phyloP scores from a whole-genome alignment of 129 eudicot species.

The Gnaphalium uliginosum region DNA sequence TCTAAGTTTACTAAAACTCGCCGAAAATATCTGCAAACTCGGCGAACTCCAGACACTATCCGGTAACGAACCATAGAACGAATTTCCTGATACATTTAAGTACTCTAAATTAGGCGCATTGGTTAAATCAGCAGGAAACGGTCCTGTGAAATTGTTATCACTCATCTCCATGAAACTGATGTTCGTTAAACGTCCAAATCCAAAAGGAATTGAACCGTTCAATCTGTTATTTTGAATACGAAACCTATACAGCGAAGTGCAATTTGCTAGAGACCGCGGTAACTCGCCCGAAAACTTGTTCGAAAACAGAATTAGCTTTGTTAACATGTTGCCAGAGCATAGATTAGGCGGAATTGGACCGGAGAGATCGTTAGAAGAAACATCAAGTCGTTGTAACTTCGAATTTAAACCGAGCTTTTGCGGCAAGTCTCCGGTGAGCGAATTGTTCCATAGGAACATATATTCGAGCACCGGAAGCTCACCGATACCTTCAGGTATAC shows the following conservation, averaged over 20 bases:
- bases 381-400: slow-evolving; percentile 63
- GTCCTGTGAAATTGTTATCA: slow-evolving; percentile 63
- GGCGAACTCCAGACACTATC: slow-evolving; percentile 73
- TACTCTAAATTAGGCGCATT: slow-evolving; percentile 55
- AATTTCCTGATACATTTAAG: slow-evolving; percentile 66
- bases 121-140: slow-evolving; percentile 66
- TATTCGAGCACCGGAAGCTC: slow-evolving; percentile 65
- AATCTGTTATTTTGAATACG: slow-evolving; percentile 68
- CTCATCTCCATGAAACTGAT: slow-evolving; percentile 69
- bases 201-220: slow-evolving; percentile 71
- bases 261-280: slow-evolving; percentile 65
- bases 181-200: slow-evolving; percentile 69
- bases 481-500: slow-evolving; percentile 71
- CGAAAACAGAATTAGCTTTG: slow-evolving; percentile 63
- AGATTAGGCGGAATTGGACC: slow-evolving; percentile 79
- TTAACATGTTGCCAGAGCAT: slow-evolving; percentile 64
- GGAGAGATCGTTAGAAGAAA: slow-evolving; percentile 68
- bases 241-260: slow-evolving; percentile 61
- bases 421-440: slow-evolving; percentile 74
- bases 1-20: slow-evolving; percentile 44
- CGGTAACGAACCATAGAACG: slow-evolving; percentile 54
- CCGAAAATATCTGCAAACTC: slow-evolving; percentile 67
- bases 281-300: slow-evolving; percentile 61
- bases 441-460: slow-evolving; percentile 77
- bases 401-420: slow-evolving; percentile 64